Evolutionary conservation across 192 early-diverging fungal species (phyloP), one percentile per base, ranked within the genome.

Genomic region (Rhizophagus clarus): DNA sequence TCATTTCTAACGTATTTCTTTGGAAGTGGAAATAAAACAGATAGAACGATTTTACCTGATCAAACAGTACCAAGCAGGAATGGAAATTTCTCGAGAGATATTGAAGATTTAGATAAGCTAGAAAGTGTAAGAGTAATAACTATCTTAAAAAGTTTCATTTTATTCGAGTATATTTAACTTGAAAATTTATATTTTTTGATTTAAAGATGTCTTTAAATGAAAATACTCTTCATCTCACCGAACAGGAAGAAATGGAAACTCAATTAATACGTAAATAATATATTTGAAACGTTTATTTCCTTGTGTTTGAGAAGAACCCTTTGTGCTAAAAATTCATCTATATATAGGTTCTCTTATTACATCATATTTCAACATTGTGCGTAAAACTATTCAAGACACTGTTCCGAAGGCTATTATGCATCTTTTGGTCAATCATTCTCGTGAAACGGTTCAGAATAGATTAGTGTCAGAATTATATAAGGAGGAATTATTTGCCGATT

Each of bases 341-440:
- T 14, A 22, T 64, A 28, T 76, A 89, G 88, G 85, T 56, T 93
- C 92, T 0, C 84, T 95, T 40, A 95, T 95, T 64, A 84, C 91
- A 8, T 93, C 91, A 31, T 95, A 95, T 83, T 95, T 95, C 80
- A 85, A 87, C 74, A 92, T 95, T 80, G 92, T 93, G 40, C 91
- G 93, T 80, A 94, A 95, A 84, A 90, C 92, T 17, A 89, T 94
- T 74, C 92, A 93, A 82, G 94, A 95, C 61, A 79, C 92, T 75
- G 93, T 95, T 10, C 94, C 94, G 71, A 95, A 95, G 85, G 90
- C 94, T 4, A 87, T 95, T 72, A 95, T 95, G 94, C 93, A 95
- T 74, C 81, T 94, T 61, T 82, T 95, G 69, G 94, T 95, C 81
- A 94, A 94, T 80, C 84, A 90, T 78, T 91, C 90, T 37, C 89